Base-by-base conservation (phyloP, 116 monocot genomes). In the Phalaenopsis hybrid region DNA sequence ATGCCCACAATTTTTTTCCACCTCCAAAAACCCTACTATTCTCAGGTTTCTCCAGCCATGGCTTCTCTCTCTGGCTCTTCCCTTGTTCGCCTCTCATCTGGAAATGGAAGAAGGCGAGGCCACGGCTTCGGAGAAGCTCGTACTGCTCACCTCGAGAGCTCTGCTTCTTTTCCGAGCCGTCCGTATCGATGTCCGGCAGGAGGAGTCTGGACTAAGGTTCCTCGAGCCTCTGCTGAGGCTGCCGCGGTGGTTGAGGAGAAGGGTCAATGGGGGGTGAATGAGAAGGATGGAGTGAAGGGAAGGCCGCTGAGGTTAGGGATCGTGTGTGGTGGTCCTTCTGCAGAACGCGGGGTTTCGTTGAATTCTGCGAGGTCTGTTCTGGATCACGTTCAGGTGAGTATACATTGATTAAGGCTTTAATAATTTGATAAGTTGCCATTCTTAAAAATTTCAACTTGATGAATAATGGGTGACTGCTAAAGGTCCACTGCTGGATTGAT, bases 291-390 rank as follows among this genome's bases (percentile, higher is more conserved):
- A 52, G 80, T 67, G 81, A 76, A 65, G 57, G 84, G 77, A 20
- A 59, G 86, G 82, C 91, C 88, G 16, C 81, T 94, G 28, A 86
- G 86, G 75, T 92, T 97, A 13, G 97, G 92, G 59, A 85, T 97
- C 73, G 80, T 97, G 25, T 94, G 97, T 79, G 97, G 94, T 1
- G 97, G 96, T 0, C 97, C 97, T 37, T 97, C 94, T 8, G 91
- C 87, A 33, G 97, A 97, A 87, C 83, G 94, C 11, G 97, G 97
- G 75, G 89, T 97, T 74, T 97, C 96, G 8, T 80, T 94, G 84
- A 97, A 97, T 86, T 97, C 96, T 18, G 96, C 94, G 1, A 85
- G 94, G 81, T 94, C 97, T 17, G 91, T 97, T 79, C 91, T 94
- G 41, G 97, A 97, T 92, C 97, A 94, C 86, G 89, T 94, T 63